Percentiles rank a stretch among this genome's conserved stretches.
Conservation (phyloP, 345 rosid genomes). For the Dipteronia dyeriana region DNA sequence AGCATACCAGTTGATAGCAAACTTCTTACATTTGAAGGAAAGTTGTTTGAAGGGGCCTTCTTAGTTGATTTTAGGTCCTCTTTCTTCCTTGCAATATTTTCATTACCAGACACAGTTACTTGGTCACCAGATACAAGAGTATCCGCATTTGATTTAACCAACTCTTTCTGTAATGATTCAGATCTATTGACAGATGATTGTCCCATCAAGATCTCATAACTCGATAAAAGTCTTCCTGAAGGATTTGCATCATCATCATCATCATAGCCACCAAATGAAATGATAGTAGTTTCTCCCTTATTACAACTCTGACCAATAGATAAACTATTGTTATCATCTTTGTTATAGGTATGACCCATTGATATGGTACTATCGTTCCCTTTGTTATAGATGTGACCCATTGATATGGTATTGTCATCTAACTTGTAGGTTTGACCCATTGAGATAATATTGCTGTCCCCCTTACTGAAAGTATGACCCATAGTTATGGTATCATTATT, state of each 20-base stretch:
- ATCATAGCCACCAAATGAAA: conserved; percentile 65
- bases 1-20: conserved; percentile 62
- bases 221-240: conserved; percentile 40
- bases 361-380: conserved; percentile 31
- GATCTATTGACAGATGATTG: conserved; percentile 34
- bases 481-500: conserved; percentile 35
- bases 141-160: conserved; percentile 32
- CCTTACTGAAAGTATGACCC: conserved; percentile 42
- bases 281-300: conserved; percentile 62
- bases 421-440: conserved; percentile 48
- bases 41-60: conserved; percentile 42
- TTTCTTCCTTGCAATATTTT: conserved; percentile 38
- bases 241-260: conserved; percentile 48
- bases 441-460: conserved; percentile 41
- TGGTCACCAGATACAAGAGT: conserved; percentile 18
- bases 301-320: conserved; percentile 40
- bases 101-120: conserved; percentile 21
- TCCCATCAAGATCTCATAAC: conserved; percentile 51
- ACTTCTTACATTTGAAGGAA: conserved; percentile 62
- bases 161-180: conserved; percentile 27
- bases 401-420: conserved; percentile 46
- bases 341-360: conserved; percentile 34
- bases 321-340: conserved; percentile 30
- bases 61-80: conserved; percentile 35
- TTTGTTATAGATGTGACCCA: conserved; percentile 44